These are phyloP conservation scores for Diaporthe citrichinensis DNA, from an alignment of 2,329 filamentous ascomycete genomes.

Conservation along the genomic window DNA sequence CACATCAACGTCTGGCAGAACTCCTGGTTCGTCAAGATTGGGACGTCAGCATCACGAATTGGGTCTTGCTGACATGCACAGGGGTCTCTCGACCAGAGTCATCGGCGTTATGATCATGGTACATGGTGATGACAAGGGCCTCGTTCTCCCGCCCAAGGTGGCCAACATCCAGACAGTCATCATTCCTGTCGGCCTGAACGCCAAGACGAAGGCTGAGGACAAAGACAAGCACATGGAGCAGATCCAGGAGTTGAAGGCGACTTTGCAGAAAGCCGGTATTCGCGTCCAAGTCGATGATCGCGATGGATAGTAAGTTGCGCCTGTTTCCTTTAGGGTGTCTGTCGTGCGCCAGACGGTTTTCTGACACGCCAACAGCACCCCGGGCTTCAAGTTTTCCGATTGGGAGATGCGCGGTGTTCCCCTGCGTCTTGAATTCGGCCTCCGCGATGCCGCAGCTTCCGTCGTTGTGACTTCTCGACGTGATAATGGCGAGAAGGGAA, in stretches of 20 bases:
- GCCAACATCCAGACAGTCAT: slow-evolving; percentile 89
- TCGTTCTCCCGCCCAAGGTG: slow-evolving; percentile 92
- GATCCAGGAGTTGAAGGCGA: slow-evolving; percentile 77
- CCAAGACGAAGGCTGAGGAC: slow-evolving; percentile 86
- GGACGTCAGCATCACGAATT: neutral
- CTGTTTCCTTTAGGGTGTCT: neutral
- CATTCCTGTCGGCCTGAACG: slow-evolving; percentile 93
- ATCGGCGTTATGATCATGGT: slow-evolving; percentile 99
- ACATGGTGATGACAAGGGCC: slow-evolving; percentile 94
- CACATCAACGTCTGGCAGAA: slow-evolving; percentile 97
- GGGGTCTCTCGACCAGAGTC: slow-evolving; percentile 91
- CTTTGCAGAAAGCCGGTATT: slow-evolving; percentile 80
- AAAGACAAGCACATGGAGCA: slow-evolving; percentile 82
- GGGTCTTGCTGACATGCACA: neutral
- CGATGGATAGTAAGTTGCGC: slow-evolving; percentile 76
- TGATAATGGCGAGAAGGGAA: slow-evolving; percentile 87
- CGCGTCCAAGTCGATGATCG: slow-evolving; percentile 87
- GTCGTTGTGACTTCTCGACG: slow-evolving; percentile 68
- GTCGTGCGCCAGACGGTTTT: neutral
- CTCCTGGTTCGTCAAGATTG: slow-evolving; percentile 74
- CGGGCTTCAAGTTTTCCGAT: slow-evolving; percentile 98
- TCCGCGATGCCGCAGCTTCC: slow-evolving; percentile 82
- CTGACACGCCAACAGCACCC: slow-evolving; percentile 63
- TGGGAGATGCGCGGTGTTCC: slow-evolving; percentile 98
- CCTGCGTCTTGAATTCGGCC: slow-evolving; percentile 93